phyloP scores from a whole-genome alignment of 106 monocot genomes.

The Vanilla planifolia region DNA sequence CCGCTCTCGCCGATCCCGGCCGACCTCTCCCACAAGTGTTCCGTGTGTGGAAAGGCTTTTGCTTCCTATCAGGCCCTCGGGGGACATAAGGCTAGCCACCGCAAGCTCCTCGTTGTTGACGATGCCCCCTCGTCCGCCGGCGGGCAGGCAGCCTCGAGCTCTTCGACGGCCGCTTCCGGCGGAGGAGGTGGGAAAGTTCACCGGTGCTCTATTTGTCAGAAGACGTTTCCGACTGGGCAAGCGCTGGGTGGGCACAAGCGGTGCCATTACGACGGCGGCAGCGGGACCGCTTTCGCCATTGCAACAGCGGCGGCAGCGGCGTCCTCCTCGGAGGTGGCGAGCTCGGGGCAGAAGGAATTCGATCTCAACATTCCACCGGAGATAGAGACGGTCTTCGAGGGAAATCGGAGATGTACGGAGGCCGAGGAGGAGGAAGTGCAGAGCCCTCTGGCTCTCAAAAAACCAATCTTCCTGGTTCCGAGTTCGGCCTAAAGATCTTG shows the following conservation, averaged over 20 bases:
- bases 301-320: neutral
- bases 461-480: slow-evolving; percentile 39
- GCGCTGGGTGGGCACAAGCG: slow-evolving; percentile 73
- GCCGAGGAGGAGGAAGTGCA: slow-evolving; percentile 59
- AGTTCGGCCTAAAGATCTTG: no score
- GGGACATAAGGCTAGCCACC: slow-evolving; percentile 61
- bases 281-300: slow-evolving; percentile 6
- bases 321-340: neutral
- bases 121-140: neutral
- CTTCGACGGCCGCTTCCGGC: neutral
- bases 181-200: slow-evolving; percentile 24
- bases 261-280: slow-evolving; percentile 34
- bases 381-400: slow-evolving; percentile 14
- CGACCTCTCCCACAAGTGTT: slow-evolving; percentile 22
- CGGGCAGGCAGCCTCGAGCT: neutral
- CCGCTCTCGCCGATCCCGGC: neutral
- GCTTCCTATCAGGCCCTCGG: slow-evolving; percentile 53
- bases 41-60: slow-evolving; percentile 32
- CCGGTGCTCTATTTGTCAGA: slow-evolving; percentile 40
- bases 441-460: slow-evolving; percentile 46
- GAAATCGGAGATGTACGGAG: neutral
- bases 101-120: neutral
- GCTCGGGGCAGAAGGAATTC: slow-evolving; percentile 12
- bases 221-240: slow-evolving; percentile 47
- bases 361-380: slow-evolving; percentile 34